Evolutionary conservation across 257 asterid species (phyloP), one percentile per base, ranked within the genome.

Genomic region (Coffea canephora): DNA sequence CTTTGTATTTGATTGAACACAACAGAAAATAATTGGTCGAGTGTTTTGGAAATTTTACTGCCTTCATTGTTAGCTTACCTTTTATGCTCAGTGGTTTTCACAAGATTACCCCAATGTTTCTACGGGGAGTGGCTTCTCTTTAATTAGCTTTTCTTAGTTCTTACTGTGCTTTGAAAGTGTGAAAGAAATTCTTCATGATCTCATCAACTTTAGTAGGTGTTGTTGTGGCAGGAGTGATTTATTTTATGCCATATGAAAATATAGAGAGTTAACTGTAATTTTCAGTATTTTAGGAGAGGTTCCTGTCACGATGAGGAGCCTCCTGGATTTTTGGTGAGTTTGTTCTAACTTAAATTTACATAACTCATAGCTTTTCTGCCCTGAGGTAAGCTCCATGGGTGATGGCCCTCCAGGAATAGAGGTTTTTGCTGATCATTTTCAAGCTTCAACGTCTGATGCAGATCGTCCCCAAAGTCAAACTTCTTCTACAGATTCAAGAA

Each of bases 381-480:
- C 69, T 80, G 80, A 83, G 74, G 64, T 82, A 45, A 80, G 79
- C 85, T 89, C 84, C 83, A 92, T 90, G 95, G 94, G 89, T 82
- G 97, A 91, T 90, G 93, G 91, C 83, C 96, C 96, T 82, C 87
- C 83, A 80, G 94, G 91, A 69, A 81, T 92, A 83, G 86, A 90
- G 81, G 72, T 90, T 61, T 78, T 84, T 71, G 87, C 86, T 2
- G 91, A 91, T 81, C 86, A 90, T 85, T 92, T 90, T 85, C 84
- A 77, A 82, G 86, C 86, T 54, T 84, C 93, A 68, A 80, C 89
- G 72, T 88, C 96, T 81, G 77, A 76, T 78, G 78, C 87, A n/a
- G 86, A 75, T 69, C 74, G 89, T 77, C 74, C 64, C 80, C 77
- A 86, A 75, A 82, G 79, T 81, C 88, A 78, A 66, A 21, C 86